phyloP scores from a whole-genome alignment of 208 protist genomes.

The Borovskyia barvae region DNA sequence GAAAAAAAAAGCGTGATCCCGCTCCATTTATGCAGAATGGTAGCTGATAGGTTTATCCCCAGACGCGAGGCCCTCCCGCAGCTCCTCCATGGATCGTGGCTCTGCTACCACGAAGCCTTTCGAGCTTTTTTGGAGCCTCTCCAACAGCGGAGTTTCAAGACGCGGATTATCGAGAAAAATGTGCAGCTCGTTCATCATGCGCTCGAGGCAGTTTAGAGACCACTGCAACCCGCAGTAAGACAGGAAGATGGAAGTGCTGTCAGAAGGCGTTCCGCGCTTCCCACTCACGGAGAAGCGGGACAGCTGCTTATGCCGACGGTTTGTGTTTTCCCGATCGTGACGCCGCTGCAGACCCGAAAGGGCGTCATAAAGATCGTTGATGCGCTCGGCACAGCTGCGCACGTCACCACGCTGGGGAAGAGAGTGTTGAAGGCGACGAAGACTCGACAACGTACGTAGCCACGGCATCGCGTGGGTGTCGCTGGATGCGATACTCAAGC shows the following conservation, averaged over 20 bases:
- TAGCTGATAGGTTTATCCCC: too few relatives aligned
- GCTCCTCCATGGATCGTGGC: too few relatives aligned
- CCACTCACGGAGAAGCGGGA: too few relatives aligned
- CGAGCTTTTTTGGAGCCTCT: too few relatives aligned
- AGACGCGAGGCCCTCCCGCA: too few relatives aligned
- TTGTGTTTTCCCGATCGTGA: background rate
- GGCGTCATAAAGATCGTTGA: constrained; percentile 16
- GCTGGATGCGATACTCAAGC: too few relatives aligned
- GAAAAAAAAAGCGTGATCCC: too few relatives aligned
- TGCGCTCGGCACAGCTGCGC: constrained; percentile 12
- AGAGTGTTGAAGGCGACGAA: constrained; percentile 5
- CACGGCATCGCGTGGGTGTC: constrained; percentile 14
- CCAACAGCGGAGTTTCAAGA: background rate
- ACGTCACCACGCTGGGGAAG: constrained; percentile 17
- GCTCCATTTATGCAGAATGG: too few relatives aligned
- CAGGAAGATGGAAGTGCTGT: too few relatives aligned
- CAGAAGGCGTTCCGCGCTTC: too few relatives aligned
- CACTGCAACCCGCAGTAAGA: too few relatives aligned
- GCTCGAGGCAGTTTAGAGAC: constrained; percentile 3
- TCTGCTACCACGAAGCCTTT: too few relatives aligned
- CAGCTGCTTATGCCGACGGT: background rate
- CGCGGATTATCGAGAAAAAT: constrained; percentile 5
- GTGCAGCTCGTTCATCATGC: constrained; percentile 7
- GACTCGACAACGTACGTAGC: constrained; percentile 8
- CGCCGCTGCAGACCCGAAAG: constrained; percentile 5